A percentile compares a stretch with the other conserved stretches of the same genome.
Evolutionary conservation across 208 protist genomes (phyloP).

Genomic region (Herpetomonas samuelpessoai): DNA sequence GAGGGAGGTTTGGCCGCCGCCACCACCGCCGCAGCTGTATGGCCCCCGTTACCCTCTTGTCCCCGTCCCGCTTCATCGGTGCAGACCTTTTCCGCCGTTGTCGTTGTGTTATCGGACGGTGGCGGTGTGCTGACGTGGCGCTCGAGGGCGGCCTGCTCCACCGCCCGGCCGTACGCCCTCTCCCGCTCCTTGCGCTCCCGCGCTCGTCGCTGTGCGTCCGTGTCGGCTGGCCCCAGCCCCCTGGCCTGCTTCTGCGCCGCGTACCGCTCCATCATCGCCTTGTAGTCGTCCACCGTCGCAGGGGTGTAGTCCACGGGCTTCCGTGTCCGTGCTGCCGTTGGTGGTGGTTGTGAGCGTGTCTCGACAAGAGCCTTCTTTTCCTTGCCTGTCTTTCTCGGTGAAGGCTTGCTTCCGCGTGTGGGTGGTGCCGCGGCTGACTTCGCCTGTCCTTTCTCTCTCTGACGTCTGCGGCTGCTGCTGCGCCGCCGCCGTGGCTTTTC

Average conservation of each 20-base stretch:
- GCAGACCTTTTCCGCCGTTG: too few relatives aligned
- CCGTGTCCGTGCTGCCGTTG: background rate
- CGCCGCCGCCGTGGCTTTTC: too few relatives aligned
- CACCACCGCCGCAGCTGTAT: background rate
- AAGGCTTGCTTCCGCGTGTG: too few relatives aligned
- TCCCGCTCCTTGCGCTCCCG: conserved; percentile 41
- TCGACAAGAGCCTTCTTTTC: background rate
- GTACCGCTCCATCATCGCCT: conserved; percentile 52
- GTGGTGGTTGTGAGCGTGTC: too few relatives aligned
- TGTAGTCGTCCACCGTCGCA: conserved; percentile 70
- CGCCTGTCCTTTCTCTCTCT: background rate
- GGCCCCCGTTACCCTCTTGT: background rate
- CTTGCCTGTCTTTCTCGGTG: too few relatives aligned
- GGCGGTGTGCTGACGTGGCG: conserved; percentile 13
- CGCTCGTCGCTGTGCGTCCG: conserved; percentile 68
- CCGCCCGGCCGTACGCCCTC: conserved; percentile 49
- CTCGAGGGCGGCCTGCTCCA: conserved; percentile 25
- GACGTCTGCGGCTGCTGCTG: too few relatives aligned
- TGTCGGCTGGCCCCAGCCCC: conserved; percentile 74
- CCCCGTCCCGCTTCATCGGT: background rate
- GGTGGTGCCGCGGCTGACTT: background rate
- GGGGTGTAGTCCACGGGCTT: conserved; percentile 43
- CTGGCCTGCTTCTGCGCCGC: conserved; percentile 28
- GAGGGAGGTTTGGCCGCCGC: background rate
- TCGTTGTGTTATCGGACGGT: too few relatives aligned